Conservation (phyloP, 2,329 filamentous ascomycete species). For the Fusarium sp. region DNA sequence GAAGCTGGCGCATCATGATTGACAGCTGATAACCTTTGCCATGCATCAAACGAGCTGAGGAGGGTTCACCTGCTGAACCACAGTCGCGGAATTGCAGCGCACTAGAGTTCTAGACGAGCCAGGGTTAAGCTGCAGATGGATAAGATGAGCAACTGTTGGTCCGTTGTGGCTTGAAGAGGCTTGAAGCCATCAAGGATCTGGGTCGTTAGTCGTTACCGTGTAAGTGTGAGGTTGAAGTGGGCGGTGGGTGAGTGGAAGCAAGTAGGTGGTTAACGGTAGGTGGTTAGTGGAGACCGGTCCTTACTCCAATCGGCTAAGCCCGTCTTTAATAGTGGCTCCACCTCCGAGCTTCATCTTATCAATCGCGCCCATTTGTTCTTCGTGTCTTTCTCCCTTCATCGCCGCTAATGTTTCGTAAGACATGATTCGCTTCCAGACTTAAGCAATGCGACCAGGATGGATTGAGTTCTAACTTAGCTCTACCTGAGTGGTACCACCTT, state of each 20-base stretch:
- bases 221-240: slow-evolving; percentile 14
- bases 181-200: slow-evolving; percentile 33
- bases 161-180: slow-evolving; percentile 37
- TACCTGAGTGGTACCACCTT: slow-evolving; percentile 5
- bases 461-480: slow-evolving; percentile 9
- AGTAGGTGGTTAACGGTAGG: background rate
- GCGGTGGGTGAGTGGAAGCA: background rate
- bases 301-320: background rate
- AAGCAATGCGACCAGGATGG: background rate
- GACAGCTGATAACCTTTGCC: background rate
- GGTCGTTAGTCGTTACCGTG: slow-evolving; percentile 7
- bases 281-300: background rate
- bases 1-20: slow-evolving; percentile 23
- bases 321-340: background rate
- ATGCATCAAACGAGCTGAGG: slow-evolving; percentile 19
- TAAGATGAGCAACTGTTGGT: slow-evolving; percentile 27
- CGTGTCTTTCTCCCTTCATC: slow-evolving; percentile 2
- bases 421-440: slow-evolving; percentile 20
- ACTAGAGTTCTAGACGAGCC: slow-evolving; percentile 5
- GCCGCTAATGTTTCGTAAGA: slow-evolving; percentile 10
- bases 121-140: slow-evolving; percentile 26
- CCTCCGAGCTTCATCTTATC: slow-evolving; percentile 45
- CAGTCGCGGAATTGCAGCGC: slow-evolving; percentile 28
- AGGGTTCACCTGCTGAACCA: slow-evolving; percentile 19
- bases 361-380: slow-evolving; percentile 35